Conservation (phyloP, 2,329 filamentous ascomycete genomes). For the Septoria petroselini region DNA sequence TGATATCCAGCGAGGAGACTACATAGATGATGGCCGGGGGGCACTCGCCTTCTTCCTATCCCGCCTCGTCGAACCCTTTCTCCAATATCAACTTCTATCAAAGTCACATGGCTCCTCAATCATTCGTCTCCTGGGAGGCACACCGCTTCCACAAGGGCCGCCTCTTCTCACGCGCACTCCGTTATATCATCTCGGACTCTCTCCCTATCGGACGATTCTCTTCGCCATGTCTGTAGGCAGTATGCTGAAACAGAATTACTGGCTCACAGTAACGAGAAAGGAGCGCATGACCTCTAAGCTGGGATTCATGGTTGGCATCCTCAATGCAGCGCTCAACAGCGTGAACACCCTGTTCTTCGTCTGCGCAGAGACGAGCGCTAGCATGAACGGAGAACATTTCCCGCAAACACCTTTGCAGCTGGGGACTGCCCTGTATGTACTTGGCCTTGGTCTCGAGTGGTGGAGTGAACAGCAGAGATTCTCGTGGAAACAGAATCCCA, state of each 20-base stretch:
- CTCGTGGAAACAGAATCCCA: constrained; percentile 50
- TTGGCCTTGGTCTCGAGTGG: constrained; percentile 55
- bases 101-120: constrained; percentile 43
- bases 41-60: constrained; percentile 45
- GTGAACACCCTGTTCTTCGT: constrained; percentile 56
- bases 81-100: constrained; percentile 52
- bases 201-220: constrained; percentile 51
- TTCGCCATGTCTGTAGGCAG: constrained; percentile 54
- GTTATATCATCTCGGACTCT: constrained; percentile 47
- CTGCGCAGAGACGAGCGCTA: constrained; percentile 49
- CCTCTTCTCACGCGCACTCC: constrained; percentile 42
- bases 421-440: constrained; percentile 50
- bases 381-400: constrained; percentile 41
- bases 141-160: constrained; percentile 43
- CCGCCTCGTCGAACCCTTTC: constrained; percentile 47
- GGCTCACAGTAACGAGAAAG: constrained; percentile 47
- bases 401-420: constrained; percentile 46
- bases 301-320: constrained; percentile 47
- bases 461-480: constrained; percentile 57
- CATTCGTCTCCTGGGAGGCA: constrained; percentile 48
- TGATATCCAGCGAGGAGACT: constrained; percentile 42
- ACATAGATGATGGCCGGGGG: constrained; percentile 42
- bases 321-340: constrained; percentile 57
- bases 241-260: constrained; percentile 57
- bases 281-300: constrained; percentile 50